Evolutionary conservation across 768 basidiomycete species (phyloP).

Genomic region (Lyophyllum atratum): DNA sequence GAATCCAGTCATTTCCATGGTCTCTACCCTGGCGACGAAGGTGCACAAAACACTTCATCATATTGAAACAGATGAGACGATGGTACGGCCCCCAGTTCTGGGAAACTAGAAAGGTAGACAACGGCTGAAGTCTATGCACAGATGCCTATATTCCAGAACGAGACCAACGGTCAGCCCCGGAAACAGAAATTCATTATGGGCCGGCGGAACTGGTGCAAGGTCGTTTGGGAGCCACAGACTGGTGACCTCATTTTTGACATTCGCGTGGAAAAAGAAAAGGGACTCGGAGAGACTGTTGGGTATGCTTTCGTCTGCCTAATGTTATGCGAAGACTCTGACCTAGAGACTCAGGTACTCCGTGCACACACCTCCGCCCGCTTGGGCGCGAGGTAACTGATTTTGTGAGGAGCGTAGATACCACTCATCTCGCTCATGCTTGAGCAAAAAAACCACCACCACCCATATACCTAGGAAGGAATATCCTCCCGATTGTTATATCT

Average conservation of each 20-base stretch:
- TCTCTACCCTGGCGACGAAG: constrained; percentile 78
- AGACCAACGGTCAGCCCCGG: constrained; percentile 74
- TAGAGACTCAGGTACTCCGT: constrained; percentile 19
- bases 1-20: constrained; percentile 71
- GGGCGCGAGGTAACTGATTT: constrained; percentile 14
- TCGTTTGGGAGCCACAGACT: constrained; percentile 55
- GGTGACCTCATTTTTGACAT: constrained; percentile 82
- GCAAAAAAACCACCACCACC: background rate
- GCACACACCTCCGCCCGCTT: constrained; percentile 24
- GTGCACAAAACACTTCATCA: constrained; percentile 86
- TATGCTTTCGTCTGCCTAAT: constrained; percentile 35
- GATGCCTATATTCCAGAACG: constrained; percentile 76
- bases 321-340: background rate
- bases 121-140: constrained; percentile 24
- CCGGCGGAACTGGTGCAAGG: constrained; percentile 83
- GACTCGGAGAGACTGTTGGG: constrained; percentile 80
- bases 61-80: constrained; percentile 82
- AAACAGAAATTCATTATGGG: constrained; percentile 88
- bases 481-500: background rate
- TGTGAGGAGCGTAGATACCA: background rate
- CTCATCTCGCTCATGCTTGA: background rate
- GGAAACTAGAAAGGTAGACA: background rate
- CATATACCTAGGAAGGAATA: background rate
- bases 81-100: constrained; percentile 47
- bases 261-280: constrained; percentile 84